A percentile compares a stretch with the other conserved stretches of the same genome.
phyloP scores from a whole-genome alignment of 2,329 filamentous ascomycete genomes.

The Gaeumannomyces tritici region DNA sequence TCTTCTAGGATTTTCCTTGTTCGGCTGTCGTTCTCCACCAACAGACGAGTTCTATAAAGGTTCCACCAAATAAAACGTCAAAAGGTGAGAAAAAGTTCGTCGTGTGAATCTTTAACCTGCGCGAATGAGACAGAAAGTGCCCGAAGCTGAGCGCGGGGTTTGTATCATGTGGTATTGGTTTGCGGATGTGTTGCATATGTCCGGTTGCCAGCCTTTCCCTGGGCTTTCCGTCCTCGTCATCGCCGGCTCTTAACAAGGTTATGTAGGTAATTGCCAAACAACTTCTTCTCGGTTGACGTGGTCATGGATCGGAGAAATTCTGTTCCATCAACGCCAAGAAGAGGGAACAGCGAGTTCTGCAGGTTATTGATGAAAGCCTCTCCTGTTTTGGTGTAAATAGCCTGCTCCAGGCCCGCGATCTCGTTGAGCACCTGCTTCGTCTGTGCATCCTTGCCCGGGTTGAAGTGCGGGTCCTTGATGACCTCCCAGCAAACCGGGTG shows the following conservation, averaged over 20 bases:
- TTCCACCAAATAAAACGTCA: too few relatives aligned
- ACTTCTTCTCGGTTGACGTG: slow-evolving; percentile 48
- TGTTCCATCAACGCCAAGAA: slow-evolving; percentile 52
- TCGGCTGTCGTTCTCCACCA: too few relatives aligned
- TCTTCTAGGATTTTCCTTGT: too few relatives aligned
- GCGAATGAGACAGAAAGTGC: too few relatives aligned
- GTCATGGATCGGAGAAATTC: slow-evolving; percentile 51
- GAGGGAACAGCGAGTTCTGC: slow-evolving; percentile 52
- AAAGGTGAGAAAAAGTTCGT: too few relatives aligned
- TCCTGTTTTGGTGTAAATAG: slow-evolving; percentile 84
- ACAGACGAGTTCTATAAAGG: too few relatives aligned
- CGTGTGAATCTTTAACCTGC: too few relatives aligned
- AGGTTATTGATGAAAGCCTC: slow-evolving; percentile 66
- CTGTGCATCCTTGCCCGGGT: slow-evolving; percentile 72
- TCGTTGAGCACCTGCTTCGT: slow-evolving; percentile 81
- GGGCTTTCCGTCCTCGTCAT: background rate
- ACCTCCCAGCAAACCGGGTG: slow-evolving; percentile 87
- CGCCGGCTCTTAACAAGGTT: slow-evolving; percentile 36
- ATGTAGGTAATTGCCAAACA: slow-evolving; percentile 55
- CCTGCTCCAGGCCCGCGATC: slow-evolving; percentile 78
- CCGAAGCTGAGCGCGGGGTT: too few relatives aligned
- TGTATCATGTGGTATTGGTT: too few relatives aligned
- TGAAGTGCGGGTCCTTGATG: slow-evolving; percentile 68
- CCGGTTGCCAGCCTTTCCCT: background rate
- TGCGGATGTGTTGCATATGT: too few relatives aligned